Conservation (phyloP, 1,139 yeast species). For the Trichomonascaceae sp. region DNA sequence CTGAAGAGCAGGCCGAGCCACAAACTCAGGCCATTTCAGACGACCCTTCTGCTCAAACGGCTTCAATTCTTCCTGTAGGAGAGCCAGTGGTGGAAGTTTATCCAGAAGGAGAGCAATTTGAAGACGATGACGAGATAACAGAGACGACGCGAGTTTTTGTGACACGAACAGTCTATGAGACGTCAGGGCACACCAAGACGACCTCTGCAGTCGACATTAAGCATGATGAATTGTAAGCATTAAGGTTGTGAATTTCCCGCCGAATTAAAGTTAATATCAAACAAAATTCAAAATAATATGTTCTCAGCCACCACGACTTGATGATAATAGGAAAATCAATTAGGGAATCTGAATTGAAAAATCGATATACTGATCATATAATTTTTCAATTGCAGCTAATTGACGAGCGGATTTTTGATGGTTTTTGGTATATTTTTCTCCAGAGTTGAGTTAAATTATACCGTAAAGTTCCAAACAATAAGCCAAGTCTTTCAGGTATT, state of each 20-base stretch:
- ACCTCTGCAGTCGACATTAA: background rate
- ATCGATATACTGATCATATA: background rate
- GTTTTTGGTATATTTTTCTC: background rate
- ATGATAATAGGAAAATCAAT: background rate
- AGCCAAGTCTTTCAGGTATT: background rate
- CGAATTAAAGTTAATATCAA: background rate
- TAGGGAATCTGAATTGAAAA: background rate
- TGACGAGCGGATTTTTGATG: background rate
- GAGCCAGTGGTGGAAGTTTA: slow-evolving; percentile 1
- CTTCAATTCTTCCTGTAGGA: slow-evolving; percentile 2
- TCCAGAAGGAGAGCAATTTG: background rate
- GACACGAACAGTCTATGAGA: slow-evolving; percentile 5
- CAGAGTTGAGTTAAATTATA: background rate
- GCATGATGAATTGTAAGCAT: background rate
- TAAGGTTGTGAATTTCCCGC: background rate
- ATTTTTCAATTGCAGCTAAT: background rate
- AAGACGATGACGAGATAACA: background rate
- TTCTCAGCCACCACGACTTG: background rate
- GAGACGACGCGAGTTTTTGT: background rate
- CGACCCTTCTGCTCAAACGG: background rate
- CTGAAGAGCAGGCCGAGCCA: background rate
- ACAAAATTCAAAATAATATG: background rate
- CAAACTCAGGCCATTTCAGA: background rate
- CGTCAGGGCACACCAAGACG: background rate
- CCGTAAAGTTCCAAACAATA: background rate